Evolutionary conservation across 164 flowering plant species (phyloP), one percentile per base, ranked within the genome.

Genomic region (Cinnamomum micranthum): DNA sequence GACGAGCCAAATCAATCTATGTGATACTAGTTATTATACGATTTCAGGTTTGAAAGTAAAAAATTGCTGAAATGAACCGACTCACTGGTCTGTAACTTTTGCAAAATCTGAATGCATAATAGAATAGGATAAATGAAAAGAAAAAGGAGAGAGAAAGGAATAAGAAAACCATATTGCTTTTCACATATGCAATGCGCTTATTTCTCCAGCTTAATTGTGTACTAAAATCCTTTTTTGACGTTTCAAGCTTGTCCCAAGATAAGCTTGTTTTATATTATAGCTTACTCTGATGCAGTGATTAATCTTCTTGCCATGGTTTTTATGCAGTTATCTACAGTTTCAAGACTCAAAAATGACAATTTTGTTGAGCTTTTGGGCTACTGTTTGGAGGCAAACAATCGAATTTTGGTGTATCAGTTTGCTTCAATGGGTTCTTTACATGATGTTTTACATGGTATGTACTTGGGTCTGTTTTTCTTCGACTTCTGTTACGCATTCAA

Each of bases 381-480:
- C 72, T 91, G 89, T 73, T 72, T 89, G 81, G 95, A 89, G 65
- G 88, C 81, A 41, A 78, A 87, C 74, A 87, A 85, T 72, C 76
- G 89, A 58, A 85, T 91, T 50, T 82, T 88, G 79, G 91, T 81
- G 11, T 91, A 88, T 79, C 81, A 88, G 76, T 89, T 76, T 78
- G 92, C 95, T 6, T 70, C 81, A 5, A 84, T 28, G 88, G 95
- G 95, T 50, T 86, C 95, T 70, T 76, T 91, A 73, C 95, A 91
- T 75, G 92, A 91, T 68, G 73, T 88, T 50, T 76, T 91, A 78
- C 92, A 91, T 75, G 95, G 95, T 89, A 85, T 66, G 25, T 23
- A 52, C 17, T 66, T 12, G 0, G 27, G 14, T 50, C 68, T 27
- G 67, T 31, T 65, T 63, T 71, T 24, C 17, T 31, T 14, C 51